Percentiles rank a stretch among this genome's conserved stretches.
phyloP scores from a whole-genome alignment of 2,329 filamentous ascomycete genomes.

The Talaromyces sp. region DNA sequence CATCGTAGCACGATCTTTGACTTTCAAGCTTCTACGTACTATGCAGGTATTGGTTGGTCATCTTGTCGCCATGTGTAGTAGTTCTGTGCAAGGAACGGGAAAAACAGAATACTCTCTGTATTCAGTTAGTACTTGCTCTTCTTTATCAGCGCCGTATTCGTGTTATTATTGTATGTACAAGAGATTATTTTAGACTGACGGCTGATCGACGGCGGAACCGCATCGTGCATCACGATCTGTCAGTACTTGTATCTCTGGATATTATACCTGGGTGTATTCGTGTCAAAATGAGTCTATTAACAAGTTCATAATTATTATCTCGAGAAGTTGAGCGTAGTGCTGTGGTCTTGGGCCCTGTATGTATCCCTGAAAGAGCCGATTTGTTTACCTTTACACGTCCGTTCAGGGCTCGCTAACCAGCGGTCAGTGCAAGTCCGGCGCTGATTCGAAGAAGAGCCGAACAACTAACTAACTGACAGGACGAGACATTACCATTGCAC shows the following conservation, averaged over 20 bases:
- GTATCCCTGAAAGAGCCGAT: background rate
- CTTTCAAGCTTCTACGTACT: background rate
- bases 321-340: too few relatives aligned
- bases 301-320: too few relatives aligned
- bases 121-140: background rate
- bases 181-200: slow-evolving; percentile 8
- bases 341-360: background rate
- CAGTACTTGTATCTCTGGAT: background rate
- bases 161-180: background rate
- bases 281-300: background rate
- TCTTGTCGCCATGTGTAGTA: background rate
- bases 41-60: background rate
- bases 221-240: slow-evolving; percentile 18
- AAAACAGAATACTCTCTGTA: background rate
- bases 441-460: slow-evolving; percentile 29
- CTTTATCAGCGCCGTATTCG: background rate
- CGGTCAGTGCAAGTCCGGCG: slow-evolving; percentile 37
- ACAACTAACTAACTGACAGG: slow-evolving; percentile 19
- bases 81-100: background rate
- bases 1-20: background rate
- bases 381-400: background rate
- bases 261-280: background rate
- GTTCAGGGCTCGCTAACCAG: slow-evolving; percentile 20
- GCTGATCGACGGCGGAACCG: slow-evolving; percentile 15
- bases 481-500: slow-evolving; percentile 1